A percentile compares a stretch with the other conserved stretches of the same genome.
These are phyloP conservation scores for Trichoderma erinaceum DNA, from an alignment of 495 filamentous ascomycete species.

Conservation along the genomic window DNA sequence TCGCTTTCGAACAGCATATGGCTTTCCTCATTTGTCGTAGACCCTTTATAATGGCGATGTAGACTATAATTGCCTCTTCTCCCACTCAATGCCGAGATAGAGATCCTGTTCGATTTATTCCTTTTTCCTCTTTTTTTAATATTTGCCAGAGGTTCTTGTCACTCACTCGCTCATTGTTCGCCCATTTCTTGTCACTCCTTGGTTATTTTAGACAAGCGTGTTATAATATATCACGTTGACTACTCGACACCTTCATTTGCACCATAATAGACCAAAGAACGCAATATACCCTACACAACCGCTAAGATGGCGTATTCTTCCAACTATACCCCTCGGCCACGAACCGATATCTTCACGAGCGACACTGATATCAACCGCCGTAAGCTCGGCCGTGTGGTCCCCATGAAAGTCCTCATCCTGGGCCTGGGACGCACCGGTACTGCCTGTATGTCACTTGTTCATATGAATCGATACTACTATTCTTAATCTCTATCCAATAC, in stretches of 20 bases:
- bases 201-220: background rate
- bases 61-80: background rate
- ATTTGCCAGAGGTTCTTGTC: background rate
- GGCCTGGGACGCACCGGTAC: conserved; percentile 61
- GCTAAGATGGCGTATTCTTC: conserved; percentile 26
- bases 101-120: background rate
- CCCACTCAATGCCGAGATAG: background rate
- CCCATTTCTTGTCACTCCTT: background rate
- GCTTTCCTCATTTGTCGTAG: background rate
- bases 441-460: conserved; percentile 44
- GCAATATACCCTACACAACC: background rate
- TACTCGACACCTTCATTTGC: background rate
- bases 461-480: background rate
- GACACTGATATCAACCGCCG: conserved; percentile 59
- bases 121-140: background rate
- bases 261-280: background rate
- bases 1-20: background rate
- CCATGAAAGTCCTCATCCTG: conserved; percentile 59
- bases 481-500: background rate
- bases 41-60: background rate
- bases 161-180: background rate
- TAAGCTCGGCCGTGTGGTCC: conserved; percentile 56
- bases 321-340: conserved; percentile 28
- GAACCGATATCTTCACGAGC: conserved; percentile 41
- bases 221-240: background rate